Base-by-base conservation (phyloP, 768 basidiomycete genomes). In the Cytidiella melzeri region DNA sequence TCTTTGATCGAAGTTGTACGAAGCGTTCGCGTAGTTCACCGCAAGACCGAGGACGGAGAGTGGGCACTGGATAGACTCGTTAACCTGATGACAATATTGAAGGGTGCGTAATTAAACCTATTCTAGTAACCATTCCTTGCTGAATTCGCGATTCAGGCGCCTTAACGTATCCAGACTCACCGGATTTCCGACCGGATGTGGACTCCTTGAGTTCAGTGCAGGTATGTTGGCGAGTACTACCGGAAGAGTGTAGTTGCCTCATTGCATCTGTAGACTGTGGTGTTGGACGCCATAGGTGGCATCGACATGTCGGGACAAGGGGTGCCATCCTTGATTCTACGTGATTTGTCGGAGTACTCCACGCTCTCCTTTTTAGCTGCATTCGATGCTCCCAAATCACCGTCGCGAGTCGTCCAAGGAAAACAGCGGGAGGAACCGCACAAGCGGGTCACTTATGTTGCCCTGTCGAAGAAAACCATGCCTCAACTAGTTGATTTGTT, bases 161-260 rank as follows among this genome's bases (percentile, higher is more conserved):
- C 28, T 68, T 89, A 55, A 93, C 88, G 0, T 96, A 96, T 60
- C 71, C 83, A 2, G 72, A 73, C 48, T 93, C 90, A 0, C 82
- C 87, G 12, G 92, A 95, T 60, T 95, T 91, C 63, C 73, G 92
- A 37, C 85, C 89, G 1, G 95, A 99, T 58, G 73, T 93, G 37
- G 94, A 98, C 60, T 66, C 70, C 19, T 71, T 97, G 30, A 80
- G 81, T 19, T 87, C 90, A 38, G 79, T 91, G 5, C 89, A 92
- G 76, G 87, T 87, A 61, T 34, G 71, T 48, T 2, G 26, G 30
- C 15, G 3, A 41, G 9, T 13, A 18, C 2, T 26, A 7, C 52
- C 25, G 4, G 19, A 15, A 11, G 40, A 13, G 15, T 34, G 30
- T 51, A 20, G 25, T 41, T 38, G 38, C 11, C 25, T 15, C 10